Conservation (phyloP, 2,329 filamentous ascomycete species). For the Parastagonospora nodorum region DNA sequence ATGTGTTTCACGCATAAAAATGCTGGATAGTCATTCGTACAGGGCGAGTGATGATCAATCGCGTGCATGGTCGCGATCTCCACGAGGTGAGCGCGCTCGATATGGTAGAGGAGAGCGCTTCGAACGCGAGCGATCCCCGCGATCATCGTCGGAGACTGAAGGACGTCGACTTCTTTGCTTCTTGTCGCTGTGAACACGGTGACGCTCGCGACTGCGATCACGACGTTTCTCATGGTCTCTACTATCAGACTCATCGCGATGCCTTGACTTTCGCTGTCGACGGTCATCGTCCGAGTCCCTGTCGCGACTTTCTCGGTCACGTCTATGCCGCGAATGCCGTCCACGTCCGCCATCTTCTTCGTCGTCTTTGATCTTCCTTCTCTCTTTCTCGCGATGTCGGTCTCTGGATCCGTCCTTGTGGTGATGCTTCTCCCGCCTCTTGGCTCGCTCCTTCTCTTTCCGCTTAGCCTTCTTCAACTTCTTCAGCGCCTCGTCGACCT, state of each 20-base stretch:
- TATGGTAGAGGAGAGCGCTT: conserved; percentile 21
- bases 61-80: background rate
- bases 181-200: conserved; percentile 11
- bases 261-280: conserved; percentile 7
- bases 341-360: conserved; percentile 15
- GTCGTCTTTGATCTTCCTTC: conserved; percentile 25
- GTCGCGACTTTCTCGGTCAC: conserved; percentile 19
- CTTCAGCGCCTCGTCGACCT: conserved; percentile 73
- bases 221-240: conserved; percentile 14
- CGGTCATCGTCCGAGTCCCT: conserved; percentile 15
- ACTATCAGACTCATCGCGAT: conserved; percentile 15
- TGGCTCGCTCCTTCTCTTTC: conserved; percentile 54
- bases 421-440: conserved; percentile 41
- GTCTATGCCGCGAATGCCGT: conserved; percentile 15
- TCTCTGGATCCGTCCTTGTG: conserved; percentile 30
- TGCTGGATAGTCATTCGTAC: too few relatives aligned
- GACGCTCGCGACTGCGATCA: conserved; percentile 17
- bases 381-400: conserved; percentile 25
- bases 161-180: conserved; percentile 13
- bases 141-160: conserved; percentile 10
- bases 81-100: conserved; percentile 20
- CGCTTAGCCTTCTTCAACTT: conserved; percentile 56
- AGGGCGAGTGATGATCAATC: background rate
- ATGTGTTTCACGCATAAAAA: too few relatives aligned
- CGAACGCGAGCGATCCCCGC: conserved; percentile 11